Conservation (phyloP, 169 alveolate genomes). For the Eimeria sp. region DNA sequence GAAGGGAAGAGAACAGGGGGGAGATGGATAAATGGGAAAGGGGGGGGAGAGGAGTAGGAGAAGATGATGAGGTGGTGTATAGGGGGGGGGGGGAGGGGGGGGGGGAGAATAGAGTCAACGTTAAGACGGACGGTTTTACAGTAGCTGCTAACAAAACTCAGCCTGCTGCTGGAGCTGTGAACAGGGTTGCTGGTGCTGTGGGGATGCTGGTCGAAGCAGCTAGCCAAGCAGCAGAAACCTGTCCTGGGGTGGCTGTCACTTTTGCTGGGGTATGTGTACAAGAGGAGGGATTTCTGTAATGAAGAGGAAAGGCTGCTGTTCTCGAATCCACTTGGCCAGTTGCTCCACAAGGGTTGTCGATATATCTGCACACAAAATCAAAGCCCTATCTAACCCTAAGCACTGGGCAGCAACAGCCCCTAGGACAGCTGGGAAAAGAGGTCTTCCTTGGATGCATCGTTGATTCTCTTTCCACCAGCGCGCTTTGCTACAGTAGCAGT, state of each 20-base stretch:
- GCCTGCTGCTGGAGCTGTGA: not conserved
- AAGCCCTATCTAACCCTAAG: not conserved
- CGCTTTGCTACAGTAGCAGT: not conserved
- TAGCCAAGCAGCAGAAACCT: not conserved
- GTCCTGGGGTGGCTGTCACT: not conserved
- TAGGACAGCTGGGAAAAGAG: not conserved
- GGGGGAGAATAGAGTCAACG: not conserved
- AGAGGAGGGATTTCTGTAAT: conserved; percentile 69
- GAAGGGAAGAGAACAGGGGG: no score
- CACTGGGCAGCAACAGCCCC: not conserved
- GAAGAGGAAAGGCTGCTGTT: conserved; percentile 79
- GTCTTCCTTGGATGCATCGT: not conserved
- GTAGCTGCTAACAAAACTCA: conserved; percentile 1
- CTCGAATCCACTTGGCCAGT: conserved; percentile 76
- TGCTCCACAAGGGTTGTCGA: conserved; percentile 62
- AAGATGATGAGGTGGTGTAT: no score
- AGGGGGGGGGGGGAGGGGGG: no score
- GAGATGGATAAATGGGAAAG: not conserved
- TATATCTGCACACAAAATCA: conserved; percentile 26
- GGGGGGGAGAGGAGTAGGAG: no score
- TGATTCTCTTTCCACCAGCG: not conserved
- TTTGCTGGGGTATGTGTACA: conserved; percentile 51
- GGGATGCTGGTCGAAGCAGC: not conserved
- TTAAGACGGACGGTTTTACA: not conserved
- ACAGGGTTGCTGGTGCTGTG: conserved; percentile 10